Evolutionary conservation across 2,329 filamentous ascomycete species (phyloP).

Genomic region (Ilyonectria destructans): DNA sequence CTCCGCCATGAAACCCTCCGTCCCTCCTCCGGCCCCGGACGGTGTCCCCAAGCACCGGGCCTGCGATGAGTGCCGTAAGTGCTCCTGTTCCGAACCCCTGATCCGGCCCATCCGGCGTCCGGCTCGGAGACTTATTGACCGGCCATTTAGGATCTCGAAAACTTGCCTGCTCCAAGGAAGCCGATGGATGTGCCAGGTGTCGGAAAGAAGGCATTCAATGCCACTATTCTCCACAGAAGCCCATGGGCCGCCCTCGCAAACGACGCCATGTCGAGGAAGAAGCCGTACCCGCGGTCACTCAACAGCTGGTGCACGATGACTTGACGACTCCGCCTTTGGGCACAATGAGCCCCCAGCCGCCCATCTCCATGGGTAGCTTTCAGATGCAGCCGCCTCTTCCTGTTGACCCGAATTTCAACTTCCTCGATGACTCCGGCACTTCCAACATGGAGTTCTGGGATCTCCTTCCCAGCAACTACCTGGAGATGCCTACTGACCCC

Average conservation of each 20-base stretch:
- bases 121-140: slow-evolving; percentile 50
- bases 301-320: slow-evolving; percentile 26
- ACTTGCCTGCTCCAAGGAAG: slow-evolving; percentile 76
- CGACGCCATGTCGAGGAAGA: slow-evolving; percentile 61
- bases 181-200: slow-evolving; percentile 73
- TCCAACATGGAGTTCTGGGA: slow-evolving; percentile 57
- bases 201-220: slow-evolving; percentile 70
- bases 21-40: slow-evolving; percentile 23
- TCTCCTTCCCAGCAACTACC: slow-evolving; percentile 52
- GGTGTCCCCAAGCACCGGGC: slow-evolving; percentile 69
- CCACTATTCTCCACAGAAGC: slow-evolving; percentile 77
- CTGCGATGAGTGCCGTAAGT: slow-evolving; percentile 79
- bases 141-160: slow-evolving; percentile 70
- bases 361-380: slow-evolving; percentile 11
- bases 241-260: slow-evolving; percentile 77
- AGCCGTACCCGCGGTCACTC: slow-evolving; percentile 18
- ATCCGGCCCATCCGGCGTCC: slow-evolving; percentile 20
- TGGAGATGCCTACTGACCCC: slow-evolving; percentile 38
- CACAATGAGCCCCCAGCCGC: slow-evolving; percentile 10
- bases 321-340: slow-evolving; percentile 4
- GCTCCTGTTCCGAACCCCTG: slow-evolving; percentile 1
- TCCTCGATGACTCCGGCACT: slow-evolving; percentile 52
- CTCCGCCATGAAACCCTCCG: slow-evolving; percentile 42
- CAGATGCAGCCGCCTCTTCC: slow-evolving; percentile 26
- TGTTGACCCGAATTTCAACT: slow-evolving; percentile 54